Base-by-base conservation (phyloP, 306 rosid species). In the Cicer judaicum region DNA sequence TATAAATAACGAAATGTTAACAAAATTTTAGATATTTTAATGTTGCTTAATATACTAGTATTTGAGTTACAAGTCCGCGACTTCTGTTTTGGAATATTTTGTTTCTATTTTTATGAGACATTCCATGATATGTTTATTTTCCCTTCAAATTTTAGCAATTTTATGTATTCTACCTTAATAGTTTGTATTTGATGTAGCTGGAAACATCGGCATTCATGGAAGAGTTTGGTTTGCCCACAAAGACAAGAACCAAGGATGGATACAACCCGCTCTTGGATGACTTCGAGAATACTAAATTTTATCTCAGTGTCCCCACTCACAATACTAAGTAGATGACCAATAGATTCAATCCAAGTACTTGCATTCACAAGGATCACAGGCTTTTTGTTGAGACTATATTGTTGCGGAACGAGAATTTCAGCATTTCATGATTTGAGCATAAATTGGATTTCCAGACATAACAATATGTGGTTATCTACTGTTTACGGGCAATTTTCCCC, bases 151-250 rank as follows among this genome's bases (percentile, higher is more conserved):
- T 47, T 29, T 41, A 29, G 21, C 50, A 41, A 44, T 50, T 48
- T 41, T 42, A 50, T 73, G 38, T 46, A 50, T 16, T 77, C 7
- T 64, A 6, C 47, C 68, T 59, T 66, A 77, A 9, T 77, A 46
- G 39, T 64, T 70, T 78, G 42, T 69, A 18, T 52, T 52, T 77
- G 74, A 48, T 85, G 82, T 56, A 93, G 98, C 88, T 91, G 68
- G 96, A 93, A 49, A 89, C 98, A 29, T 93, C 94, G n/a, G 85
- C 92, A n/a, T 93, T 93, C 84, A 93, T 93, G 97, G 98, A 91
- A 79, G 97, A 93, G 88, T 93, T 93, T 63, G 97, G 97, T 69
- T 82, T 91, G 88, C 94, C 97, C 16, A 79, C 93, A 7, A 93
- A 85, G 85, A 90, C 96, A 5, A 93, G 90, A 88, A 91, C 93